Evolutionary conservation across 2,329 filamentous ascomycete species (phyloP).

Genomic region (Niveomyces coronatus): DNA sequence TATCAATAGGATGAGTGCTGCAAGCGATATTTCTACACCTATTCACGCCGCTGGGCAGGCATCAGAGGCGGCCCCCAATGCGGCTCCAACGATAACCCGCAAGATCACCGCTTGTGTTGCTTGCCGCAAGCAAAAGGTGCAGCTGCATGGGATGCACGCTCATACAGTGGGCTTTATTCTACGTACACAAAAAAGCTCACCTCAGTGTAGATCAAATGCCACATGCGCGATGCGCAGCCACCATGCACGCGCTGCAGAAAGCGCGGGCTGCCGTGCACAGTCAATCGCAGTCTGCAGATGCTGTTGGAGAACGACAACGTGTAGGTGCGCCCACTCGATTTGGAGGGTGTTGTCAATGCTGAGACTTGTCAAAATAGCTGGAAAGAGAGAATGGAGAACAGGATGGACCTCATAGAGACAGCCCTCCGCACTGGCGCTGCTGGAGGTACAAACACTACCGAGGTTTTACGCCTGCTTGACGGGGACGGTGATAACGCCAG

Average conservation of each 20-base stretch:
- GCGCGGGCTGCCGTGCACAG: conserved; percentile 27
- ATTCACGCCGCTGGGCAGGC: background rate
- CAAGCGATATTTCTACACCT: too few relatives aligned
- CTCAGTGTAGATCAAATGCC: conserved; percentile 25
- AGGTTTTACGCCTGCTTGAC: conserved; percentile 3
- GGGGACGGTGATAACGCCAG: conserved; percentile 4
- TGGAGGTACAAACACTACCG: background rate
- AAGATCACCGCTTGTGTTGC: conserved; percentile 27
- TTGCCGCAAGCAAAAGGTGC: conserved; percentile 28
- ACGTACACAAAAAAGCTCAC: background rate
- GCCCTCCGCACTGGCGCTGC: conserved; percentile 20
- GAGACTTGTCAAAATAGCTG: conserved; percentile 19
- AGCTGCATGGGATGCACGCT: background rate
- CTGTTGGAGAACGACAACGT: conserved; percentile 28
- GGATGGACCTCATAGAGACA: conserved; percentile 25
- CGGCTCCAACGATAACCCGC: conserved; percentile 23
- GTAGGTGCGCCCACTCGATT: too few relatives aligned
- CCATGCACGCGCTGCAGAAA: conserved; percentile 30
- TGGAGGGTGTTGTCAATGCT: too few relatives aligned
- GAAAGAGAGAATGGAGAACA: conserved; percentile 27
- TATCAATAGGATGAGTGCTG: too few relatives aligned
- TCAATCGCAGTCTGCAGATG: conserved; percentile 31
- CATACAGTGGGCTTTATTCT: background rate
- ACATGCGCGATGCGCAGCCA: conserved; percentile 26
- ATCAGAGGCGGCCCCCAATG: background rate